A percentile compares a stretch with the other conserved stretches of the same genome.
Conservation (phyloP, 2,329 filamentous ascomycete species). For the Penicillium sumatraense region DNA sequence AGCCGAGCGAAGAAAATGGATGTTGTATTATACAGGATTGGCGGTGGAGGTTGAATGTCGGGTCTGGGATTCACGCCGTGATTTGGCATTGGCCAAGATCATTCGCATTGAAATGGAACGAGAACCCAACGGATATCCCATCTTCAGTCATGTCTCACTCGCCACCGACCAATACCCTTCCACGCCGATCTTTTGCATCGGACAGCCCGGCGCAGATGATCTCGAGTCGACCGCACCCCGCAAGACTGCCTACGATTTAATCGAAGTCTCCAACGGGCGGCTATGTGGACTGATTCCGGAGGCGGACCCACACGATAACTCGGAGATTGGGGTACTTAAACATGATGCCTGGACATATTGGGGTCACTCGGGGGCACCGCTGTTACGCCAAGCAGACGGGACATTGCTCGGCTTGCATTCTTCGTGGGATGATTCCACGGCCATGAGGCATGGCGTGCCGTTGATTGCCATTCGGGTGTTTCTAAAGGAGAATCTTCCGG, state of each 20-base stretch:
- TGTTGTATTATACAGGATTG: slow-evolving; percentile 50
- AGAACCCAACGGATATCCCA: slow-evolving; percentile 38
- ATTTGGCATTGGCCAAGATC: slow-evolving; percentile 55
- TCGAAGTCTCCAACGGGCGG: neutral
- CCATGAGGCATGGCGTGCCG: slow-evolving; percentile 56
- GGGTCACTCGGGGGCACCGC: slow-evolving; percentile 59
- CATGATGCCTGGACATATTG: slow-evolving; percentile 64
- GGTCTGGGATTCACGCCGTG: slow-evolving; percentile 49
- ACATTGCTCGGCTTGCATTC: slow-evolving; percentile 57
- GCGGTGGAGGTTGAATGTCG: slow-evolving; percentile 46
- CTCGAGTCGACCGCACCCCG: neutral
- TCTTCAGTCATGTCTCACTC: slow-evolving; percentile 37
- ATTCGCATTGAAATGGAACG: slow-evolving; percentile 34
- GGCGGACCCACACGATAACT: slow-evolving; percentile 56
- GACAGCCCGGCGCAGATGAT: slow-evolving; percentile 1
- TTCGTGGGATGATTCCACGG: slow-evolving; percentile 58
- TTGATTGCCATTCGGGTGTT: slow-evolving; percentile 52
- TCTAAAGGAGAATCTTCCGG: slow-evolving; percentile 20
- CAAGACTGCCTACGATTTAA: neutral
- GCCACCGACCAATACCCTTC: neutral
- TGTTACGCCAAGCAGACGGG: slow-evolving; percentile 45
- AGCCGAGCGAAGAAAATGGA: slow-evolving; percentile 37
- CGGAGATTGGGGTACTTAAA: slow-evolving; percentile 57
- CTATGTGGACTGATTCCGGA: slow-evolving; percentile 6
- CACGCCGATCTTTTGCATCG: neutral